These are phyloP conservation scores for Cairneyella variabilis DNA, from an alignment of 495 filamentous ascomycete genomes.

Conservation along the genomic window DNA sequence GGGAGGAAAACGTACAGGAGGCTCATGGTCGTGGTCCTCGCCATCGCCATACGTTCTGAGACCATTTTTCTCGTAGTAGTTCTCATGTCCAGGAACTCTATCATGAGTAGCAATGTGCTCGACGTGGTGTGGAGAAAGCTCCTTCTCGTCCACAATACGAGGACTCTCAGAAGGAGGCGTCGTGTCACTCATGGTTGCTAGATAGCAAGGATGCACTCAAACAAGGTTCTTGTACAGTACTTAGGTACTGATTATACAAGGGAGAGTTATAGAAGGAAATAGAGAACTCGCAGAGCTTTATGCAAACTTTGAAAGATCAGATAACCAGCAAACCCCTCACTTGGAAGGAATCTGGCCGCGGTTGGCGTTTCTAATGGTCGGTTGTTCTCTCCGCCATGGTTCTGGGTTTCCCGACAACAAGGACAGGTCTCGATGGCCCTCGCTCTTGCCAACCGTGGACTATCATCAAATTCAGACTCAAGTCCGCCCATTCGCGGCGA, in stretches of 20 bases:
- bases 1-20: constrained; percentile 18
- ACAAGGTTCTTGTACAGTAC: too few species aligned
- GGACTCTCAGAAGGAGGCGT: constrained; percentile 7
- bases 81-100: constrained; percentile 32
- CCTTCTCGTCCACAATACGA: constrained; percentile 9
- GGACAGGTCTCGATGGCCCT: too few species aligned
- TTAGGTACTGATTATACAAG: too few species aligned
- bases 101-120: constrained; percentile 19
- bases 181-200: constrained; percentile 5
- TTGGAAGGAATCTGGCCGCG: not conserved
- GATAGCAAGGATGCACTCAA: too few species aligned
- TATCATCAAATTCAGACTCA: constrained; percentile 1
- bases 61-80: constrained; percentile 50
- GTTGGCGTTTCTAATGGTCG: not conserved
- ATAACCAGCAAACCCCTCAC: not conserved
- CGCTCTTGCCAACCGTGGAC: not conserved
- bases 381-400: too few species aligned
- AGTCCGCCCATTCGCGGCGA: not conserved
- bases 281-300: too few species aligned
- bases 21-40: constrained; percentile 50
- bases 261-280: too few species aligned
- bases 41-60: constrained; percentile 47
- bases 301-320: too few species aligned
- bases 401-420: too few species aligned
- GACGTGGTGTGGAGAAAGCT: not conserved